Conservation (phyloP, 495 filamentous ascomycete genomes). For the Aspergillus campestris region DNA sequence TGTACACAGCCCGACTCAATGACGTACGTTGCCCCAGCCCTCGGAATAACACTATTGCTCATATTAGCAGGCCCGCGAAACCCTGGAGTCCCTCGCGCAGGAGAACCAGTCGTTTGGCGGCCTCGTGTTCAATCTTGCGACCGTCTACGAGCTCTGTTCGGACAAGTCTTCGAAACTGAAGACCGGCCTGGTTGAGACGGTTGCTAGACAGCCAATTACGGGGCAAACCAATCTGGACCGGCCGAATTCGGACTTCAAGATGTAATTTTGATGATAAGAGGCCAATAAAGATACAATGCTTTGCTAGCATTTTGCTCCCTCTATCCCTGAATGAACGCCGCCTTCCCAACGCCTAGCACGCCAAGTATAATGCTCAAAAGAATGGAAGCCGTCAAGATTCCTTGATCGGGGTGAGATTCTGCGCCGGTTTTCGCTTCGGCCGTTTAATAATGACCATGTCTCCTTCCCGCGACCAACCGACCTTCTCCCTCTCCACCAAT, state of each 20-base stretch:
- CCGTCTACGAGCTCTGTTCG: conserved; percentile 85
- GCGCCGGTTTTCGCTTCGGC: conserved; percentile 27
- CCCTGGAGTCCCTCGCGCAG: conserved; percentile 57
- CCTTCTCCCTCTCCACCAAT: conserved; percentile 52
- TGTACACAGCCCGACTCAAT: conserved; percentile 70
- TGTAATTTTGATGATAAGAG: conserved; percentile 37
- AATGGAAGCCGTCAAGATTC: conserved; percentile 7
- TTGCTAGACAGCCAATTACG: conserved; percentile 45
- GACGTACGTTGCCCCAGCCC: conserved; percentile 44
- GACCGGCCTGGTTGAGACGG: conserved; percentile 54
- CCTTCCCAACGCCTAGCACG: too few species aligned
- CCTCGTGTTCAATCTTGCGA: conserved; percentile 80
- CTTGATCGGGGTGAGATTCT: conserved; percentile 14
- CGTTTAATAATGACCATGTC: conserved; percentile 64
- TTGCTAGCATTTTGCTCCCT: too few species aligned
- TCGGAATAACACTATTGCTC: not conserved
- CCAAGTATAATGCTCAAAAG: not conserved
- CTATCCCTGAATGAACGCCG: too few species aligned
- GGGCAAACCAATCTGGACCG: conserved; percentile 57
- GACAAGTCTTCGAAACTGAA: conserved; percentile 66
- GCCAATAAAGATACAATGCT: not conserved
- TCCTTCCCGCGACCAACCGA: conserved; percentile 72
- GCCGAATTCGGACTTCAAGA: conserved; percentile 67
- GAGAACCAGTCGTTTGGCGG: conserved; percentile 57
- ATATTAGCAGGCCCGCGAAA: conserved; percentile 40